Evolutionary conservation across 768 basidiomycete genomes (phyloP), one percentile per base, ranked within the genome.

Genomic region (Xerocomellus intermedius): DNA sequence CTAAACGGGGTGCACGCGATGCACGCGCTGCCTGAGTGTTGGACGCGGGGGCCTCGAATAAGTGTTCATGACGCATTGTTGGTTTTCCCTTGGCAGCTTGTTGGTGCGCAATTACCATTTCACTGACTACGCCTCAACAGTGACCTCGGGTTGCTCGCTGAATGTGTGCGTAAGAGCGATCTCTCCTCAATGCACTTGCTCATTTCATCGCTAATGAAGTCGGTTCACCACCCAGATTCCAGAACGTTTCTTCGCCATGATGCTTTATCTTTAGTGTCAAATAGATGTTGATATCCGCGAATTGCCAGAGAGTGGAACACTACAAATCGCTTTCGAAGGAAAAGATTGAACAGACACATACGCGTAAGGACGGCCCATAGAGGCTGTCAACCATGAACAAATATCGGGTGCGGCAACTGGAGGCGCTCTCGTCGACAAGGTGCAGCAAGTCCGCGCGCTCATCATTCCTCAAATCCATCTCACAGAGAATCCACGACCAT

Each of bases 401-500:
- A 42, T 24, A 19, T 43, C 17, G 12, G 24, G 13, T 39, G 14
- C 9, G 8, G 12, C 1, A 26, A 22, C 26, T 26, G 26, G 26
- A 26, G 26, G 26, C 5, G 26, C 26, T 26, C 26, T 1, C 26
- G 26, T 26, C 26, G 26, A n/a, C n/a, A n/a, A n/a, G 22, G 13
- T 39, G 14, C 9, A 4, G 12, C 1, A 49, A 14, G 16, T 42
- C 35, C 36, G 21, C 22, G 24, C 7, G 30, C 38, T 30, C 13
- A 22, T 12, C 13, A 12, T n/a, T 36, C 42, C 17, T 24, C 36
- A 17, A 28, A 43, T 12, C 21, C 9, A 30, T 28, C 43, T 59
- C 42, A 52, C n/a, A 21, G 8, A n/a, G 56, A 43, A 54, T 61
- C 56, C 30, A 69, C 57, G 9, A 32, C 65, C 65, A 69, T 69